Conservation (phyloP, 2,329 filamentous ascomycete species). For the Byssothecium circinans region DNA sequence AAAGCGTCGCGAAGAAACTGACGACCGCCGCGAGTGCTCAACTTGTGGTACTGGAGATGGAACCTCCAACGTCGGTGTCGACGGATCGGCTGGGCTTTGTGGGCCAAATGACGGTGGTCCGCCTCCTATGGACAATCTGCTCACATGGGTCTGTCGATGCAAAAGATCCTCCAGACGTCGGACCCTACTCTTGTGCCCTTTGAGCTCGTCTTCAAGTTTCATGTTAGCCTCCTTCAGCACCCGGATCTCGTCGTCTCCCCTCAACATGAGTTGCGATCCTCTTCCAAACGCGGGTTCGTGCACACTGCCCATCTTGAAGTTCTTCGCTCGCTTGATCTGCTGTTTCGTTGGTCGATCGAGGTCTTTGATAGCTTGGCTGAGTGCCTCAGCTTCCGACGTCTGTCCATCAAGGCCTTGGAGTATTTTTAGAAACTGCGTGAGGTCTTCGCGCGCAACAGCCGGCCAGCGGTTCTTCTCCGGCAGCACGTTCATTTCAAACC, state of each 20-base stretch:
- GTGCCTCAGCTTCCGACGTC: slow-evolving; percentile 66
- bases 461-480: slow-evolving; percentile 84
- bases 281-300: slow-evolving; percentile 88
- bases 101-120: slow-evolving; percentile 43
- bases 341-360: slow-evolving; percentile 81
- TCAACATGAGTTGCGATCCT: slow-evolving; percentile 74
- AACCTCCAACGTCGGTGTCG: slow-evolving; percentile 39
- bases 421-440: slow-evolving; percentile 71
- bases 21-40: slow-evolving; percentile 59
- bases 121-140: slow-evolving; percentile 56
- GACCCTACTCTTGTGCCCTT: slow-evolving; percentile 88
- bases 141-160: slow-evolving; percentile 72
- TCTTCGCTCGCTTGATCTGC: slow-evolving; percentile 82
- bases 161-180: slow-evolving; percentile 88
- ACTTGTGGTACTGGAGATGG: slow-evolving; percentile 43
- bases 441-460: slow-evolving; percentile 69
- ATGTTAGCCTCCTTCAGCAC: slow-evolving; percentile 55
- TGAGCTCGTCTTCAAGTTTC: slow-evolving; percentile 64
- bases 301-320: slow-evolving; percentile 94
- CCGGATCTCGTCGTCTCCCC: slow-evolving; percentile 81
- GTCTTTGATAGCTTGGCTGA: slow-evolving; percentile 76
- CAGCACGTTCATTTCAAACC: slow-evolving; percentile 82
- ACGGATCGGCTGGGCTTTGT: slow-evolving; percentile 39
- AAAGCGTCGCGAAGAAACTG: slow-evolving; percentile 62
- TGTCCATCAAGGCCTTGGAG: slow-evolving; percentile 69